phyloP scores from a whole-genome alignment of 768 basidiomycete genomes.

The Xerocomellus amylosporus region DNA sequence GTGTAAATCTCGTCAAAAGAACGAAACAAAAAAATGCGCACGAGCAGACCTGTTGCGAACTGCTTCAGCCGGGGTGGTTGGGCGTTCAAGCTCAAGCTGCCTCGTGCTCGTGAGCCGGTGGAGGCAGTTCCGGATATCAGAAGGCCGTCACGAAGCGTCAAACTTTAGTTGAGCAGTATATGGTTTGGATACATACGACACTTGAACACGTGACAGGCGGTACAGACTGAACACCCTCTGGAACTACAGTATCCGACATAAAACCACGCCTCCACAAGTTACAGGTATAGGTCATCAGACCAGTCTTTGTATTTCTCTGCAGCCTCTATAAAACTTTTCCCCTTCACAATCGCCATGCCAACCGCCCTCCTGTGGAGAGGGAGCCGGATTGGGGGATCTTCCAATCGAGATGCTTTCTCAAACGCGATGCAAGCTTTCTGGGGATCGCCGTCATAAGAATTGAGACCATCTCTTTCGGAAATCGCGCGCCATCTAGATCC shows the following conservation, averaged over 20 bases:
- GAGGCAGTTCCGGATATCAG: background rate
- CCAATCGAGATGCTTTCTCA: slow-evolving; percentile 18
- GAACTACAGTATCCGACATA: too few species aligned
- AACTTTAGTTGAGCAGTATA: too few species aligned
- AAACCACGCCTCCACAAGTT: background rate
- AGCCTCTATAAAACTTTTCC: slow-evolving; percentile 6
- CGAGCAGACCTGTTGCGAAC: slow-evolving; percentile 1
- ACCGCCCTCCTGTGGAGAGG: slow-evolving; percentile 15
- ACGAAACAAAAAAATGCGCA: background rate
- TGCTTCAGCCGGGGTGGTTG: background rate
- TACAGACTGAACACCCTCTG: too few species aligned
- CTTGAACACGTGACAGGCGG: background rate
- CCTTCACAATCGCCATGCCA: slow-evolving; percentile 7
- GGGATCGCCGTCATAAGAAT: slow-evolving; percentile 10
- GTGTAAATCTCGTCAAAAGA: background rate
- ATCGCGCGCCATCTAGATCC: slow-evolving; percentile 6
- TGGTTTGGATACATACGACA: too few species aligned
- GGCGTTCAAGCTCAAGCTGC: background rate
- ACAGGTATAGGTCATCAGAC: slow-evolving; percentile 24
- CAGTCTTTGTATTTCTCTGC: slow-evolving; percentile 22
- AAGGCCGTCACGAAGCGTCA: too few species aligned
- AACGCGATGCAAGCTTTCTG: slow-evolving; percentile 21
- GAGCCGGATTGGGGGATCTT: slow-evolving; percentile 22
- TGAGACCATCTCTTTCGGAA: background rate
- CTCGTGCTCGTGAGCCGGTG: too few species aligned